Percentiles rank a stretch among this genome's conserved stretches.
phyloP scores from a whole-genome alignment of 169 alveolate genomes.

The Plasmodium vivax region DNA sequence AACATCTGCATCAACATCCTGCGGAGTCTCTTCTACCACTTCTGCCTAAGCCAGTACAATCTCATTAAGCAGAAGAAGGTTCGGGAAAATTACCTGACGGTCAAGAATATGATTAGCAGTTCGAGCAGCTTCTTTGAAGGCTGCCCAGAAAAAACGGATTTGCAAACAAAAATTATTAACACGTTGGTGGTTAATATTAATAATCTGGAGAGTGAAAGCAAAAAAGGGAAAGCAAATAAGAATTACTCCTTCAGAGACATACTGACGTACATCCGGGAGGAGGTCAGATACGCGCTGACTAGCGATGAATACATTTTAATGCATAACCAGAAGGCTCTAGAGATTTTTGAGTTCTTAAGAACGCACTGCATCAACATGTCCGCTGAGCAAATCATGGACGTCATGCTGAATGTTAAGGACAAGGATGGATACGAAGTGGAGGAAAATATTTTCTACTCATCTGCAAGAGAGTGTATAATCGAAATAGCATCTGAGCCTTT shows the following conservation, averaged over 20 bases:
- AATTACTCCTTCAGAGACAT: constrained; percentile 41
- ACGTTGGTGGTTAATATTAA: constrained; percentile 21
- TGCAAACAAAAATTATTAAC: constrained; percentile 43
- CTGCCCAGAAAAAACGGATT: not conserved
- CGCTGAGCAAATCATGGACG: constrained; percentile 50
- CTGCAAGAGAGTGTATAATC: constrained; percentile 44
- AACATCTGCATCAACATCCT: constrained; percentile 36
- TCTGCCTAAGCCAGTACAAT: constrained; percentile 53
- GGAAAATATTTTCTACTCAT: constrained; percentile 62
- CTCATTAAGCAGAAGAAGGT: constrained; percentile 48
- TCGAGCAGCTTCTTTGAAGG: not conserved
- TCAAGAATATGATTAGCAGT: constrained; percentile 23
- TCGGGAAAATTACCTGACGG: constrained; percentile 54
- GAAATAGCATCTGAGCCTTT: constrained; percentile 58
- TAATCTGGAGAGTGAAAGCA: constrained; percentile 24
- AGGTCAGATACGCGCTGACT: constrained; percentile 39
- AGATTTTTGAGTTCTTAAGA: constrained; percentile 57
- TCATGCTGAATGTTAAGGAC: constrained; percentile 38
- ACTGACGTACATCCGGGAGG: constrained; percentile 35
- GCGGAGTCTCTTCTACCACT: constrained; percentile 43
- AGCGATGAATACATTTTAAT: constrained; percentile 35
- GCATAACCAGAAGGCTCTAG: constrained; percentile 52
- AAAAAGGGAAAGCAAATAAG: constrained; percentile 8
- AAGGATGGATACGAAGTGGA: constrained; percentile 44
- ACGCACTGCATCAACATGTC: constrained; percentile 56